Base-by-base conservation (phyloP, 306 rosid species). In the Inga leiocalycina region DNA sequence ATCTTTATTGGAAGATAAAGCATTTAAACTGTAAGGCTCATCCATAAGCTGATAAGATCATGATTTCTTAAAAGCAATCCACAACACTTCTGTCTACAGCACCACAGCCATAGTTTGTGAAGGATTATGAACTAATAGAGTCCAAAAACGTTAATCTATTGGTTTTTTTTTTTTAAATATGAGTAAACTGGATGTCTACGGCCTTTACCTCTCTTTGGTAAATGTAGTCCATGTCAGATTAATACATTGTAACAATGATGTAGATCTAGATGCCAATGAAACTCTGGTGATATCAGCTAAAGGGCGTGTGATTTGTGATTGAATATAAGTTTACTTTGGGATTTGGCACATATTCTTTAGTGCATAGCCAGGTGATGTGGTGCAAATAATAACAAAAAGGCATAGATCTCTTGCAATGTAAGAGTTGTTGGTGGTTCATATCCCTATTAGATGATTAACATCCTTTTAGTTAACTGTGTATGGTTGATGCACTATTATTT, bases 391-490 rank as follows among this genome's bases (percentile, higher is more conserved):
- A 8, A 4, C 35, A 27, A 77, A 75, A 70, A 37, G 74, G 56
- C 17, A 52, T 49, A 86, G 68, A 62, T 73, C 32, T 76, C 49
- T 75, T n/a, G 75, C 80, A 82, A 30, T 75, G 37, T 19, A 35
- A 81, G 37, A 81, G 49, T 39, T 73, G 65, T 45, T 57, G 43
- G 24, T 19, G 24, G 34, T 41, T 77, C 45, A 71, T 52, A 81
- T 32, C 68, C 19, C 24, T 48, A 22, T 62, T 27, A 20, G 34
- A n/a, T 15, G 3, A 52, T 64, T 54, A 44, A 32, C 41, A 61
- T 52, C 52, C 74, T 59, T 34, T 46, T 34, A 77, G 12, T 68
- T 54, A 71, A 43, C 57, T 66, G 68, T 46, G 20, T 46, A 30
- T 46, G 10, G 19, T 39, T 45, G 46, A 41, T 27, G 16, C 20